Base-by-base conservation (phyloP, 495 filamentous ascomycete genomes). In the Durotheca rogersii region DNA sequence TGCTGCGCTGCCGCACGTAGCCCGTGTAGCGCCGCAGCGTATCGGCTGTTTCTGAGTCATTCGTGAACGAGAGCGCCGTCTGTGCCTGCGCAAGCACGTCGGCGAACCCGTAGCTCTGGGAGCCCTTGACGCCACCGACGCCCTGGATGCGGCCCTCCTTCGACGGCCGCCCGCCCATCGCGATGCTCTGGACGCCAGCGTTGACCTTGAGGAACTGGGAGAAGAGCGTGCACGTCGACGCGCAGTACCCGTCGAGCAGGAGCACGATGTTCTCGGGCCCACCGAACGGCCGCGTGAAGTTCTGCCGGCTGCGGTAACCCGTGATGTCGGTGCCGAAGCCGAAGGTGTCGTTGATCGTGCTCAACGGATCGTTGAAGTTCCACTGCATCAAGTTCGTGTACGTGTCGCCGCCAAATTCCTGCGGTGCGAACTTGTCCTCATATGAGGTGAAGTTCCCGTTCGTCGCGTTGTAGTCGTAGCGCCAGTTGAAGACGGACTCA, bases 201-300 rank as follows among this genome's bases (percentile, higher is more conserved):
- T 78, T 72, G 44, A 74, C 66, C 2, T 73, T 69, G 65, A 86
- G 72, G 32, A 83, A 69, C 31, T 81, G 74, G 34, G 67, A 65
- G 64, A 85, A 81, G 51, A 84, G 65, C 3, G 79, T 76, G 67
- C 84, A 88, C 1, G 82, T 83, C 2, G 80, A 84, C 19, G 75
- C 78, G 65, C 84, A 88, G 53, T 75, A 75, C 34, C 84, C 83
- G 61, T 87, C 82, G 20, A 75, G 75, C 33, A 77, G 60, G 49
- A 81, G 42, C 36, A 73, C 61, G 17, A 77, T 65, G 37, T 76
- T 59, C 36, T 75, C 70, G 27, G 62, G 62, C 0, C 62, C 58
- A 5, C 47, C 61, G 35, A 77, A 77, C 1, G 72, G 73, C 23
- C 73, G 72, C 0, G 67, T 65, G 41, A 72, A 67, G 37, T 72